Evolutionary conservation across 2,329 filamentous ascomycete genomes (phyloP), one percentile per base, ranked within the genome.

Genomic region (Apiospora saccharicola): DNA sequence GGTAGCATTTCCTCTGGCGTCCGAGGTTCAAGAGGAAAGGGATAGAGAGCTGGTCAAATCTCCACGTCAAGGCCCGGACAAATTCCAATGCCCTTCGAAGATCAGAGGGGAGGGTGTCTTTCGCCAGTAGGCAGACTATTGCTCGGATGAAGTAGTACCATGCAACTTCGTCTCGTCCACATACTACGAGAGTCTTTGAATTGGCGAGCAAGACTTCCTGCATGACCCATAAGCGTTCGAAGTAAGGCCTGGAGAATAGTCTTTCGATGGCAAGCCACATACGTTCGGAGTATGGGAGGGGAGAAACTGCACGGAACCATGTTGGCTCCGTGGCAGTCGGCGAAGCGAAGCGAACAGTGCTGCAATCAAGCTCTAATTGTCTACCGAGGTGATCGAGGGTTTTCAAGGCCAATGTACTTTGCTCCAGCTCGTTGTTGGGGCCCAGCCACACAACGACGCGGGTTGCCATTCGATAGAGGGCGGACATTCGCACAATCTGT

Each of bases 401-500:
- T 12, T 22, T 10, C 22, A 49, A 24, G 47, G 47, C 47, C 10
- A n/a, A 7, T 13, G 47, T n/a, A 22, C 47, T 49, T 7, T 49
- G 22, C 47, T 49, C 22, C 4, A 30, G 47, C n/a, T 24, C 10
- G 47, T 6, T 49, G 14, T 37, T 30, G 57, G 57, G 24, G 16
- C 61, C 41, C 14, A 74, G 51, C 61, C 46, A 74, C 8, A 74
- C 70, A 2, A 72, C 30, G 6, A 69, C 71, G 0, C 47, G 14
- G 7, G 24, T 5, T 10, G 72, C 71, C 5, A 37, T 26, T 1
- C 51, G 53, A 16, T 75, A 75, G 49, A 75, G 70, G 0, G 68
- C 10, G 30, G 69, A 44, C 74, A 75, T 75, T 0, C 67, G 47
- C 7, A 47, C 41, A 8, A 75, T 71, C 10, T 72, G 72, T 1